Conservation (phyloP, 805 yeast species). For the Cyberlindnera misumaiensis region DNA sequence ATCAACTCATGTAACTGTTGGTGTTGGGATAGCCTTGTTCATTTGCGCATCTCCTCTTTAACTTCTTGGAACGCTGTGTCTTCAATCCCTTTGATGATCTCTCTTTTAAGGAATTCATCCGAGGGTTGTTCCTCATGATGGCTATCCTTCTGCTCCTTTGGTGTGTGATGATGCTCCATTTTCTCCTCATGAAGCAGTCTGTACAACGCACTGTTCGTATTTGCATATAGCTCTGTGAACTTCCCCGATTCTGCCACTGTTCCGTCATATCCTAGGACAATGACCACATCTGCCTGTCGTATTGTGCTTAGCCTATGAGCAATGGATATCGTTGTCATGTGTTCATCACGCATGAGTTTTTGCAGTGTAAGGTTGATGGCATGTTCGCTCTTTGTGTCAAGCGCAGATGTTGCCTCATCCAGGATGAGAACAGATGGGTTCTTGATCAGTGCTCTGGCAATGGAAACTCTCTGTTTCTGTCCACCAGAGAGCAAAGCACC, state of each 20-base stretch:
- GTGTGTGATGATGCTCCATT: conserved; percentile 6
- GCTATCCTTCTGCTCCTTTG: conserved; percentile 3
- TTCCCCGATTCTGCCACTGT: conserved; percentile 71
- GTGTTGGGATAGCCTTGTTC: not conserved
- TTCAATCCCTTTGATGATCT: conserved; percentile 16
- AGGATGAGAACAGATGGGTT: conserved; percentile 65
- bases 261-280: conserved; percentile 79
- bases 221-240: conserved; percentile 48
- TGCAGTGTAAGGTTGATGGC: conserved; percentile 79
- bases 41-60: conserved; percentile 3
- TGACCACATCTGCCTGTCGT: conserved; percentile 72
- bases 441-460: conserved; percentile 78
- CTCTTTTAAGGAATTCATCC: conserved; percentile 21
- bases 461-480: conserved; percentile 79
- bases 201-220: conserved; percentile 34
- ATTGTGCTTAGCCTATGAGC: conserved; percentile 94
- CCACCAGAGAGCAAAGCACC: conserved; percentile 78
- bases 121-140: conserved; percentile 5
- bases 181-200: conserved; percentile 32
- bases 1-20: not conserved
- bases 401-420: conserved; percentile 88
- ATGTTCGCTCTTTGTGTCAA: conserved; percentile 67
- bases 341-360: conserved; percentile 47
- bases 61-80: conserved; percentile 15
- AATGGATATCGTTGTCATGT: conserved; percentile 77